Conservation (phyloP, 306 rosid species). For the Mimosa pudica region DNA sequence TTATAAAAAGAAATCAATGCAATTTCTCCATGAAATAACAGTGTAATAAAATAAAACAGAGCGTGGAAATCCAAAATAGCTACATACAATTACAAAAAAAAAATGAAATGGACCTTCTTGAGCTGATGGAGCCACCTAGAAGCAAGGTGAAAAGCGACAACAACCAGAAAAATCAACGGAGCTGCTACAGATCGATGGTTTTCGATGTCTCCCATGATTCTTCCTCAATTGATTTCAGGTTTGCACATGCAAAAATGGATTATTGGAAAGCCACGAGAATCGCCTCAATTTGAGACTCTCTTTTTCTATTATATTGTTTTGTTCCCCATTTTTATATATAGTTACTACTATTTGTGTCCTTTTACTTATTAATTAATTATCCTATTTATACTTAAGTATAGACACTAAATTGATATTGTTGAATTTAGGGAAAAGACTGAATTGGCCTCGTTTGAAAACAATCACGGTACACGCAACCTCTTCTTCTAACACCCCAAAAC, state of each 20-base stretch:
- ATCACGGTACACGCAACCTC: too few relatives aligned
- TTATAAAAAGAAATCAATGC: neutral
- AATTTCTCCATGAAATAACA: slow-evolving; percentile 1
- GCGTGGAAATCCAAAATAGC: neutral
- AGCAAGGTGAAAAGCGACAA: slow-evolving; percentile 60
- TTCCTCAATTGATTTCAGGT: neutral
- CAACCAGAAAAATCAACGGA: slow-evolving; percentile 56
- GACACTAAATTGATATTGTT: too few relatives aligned
- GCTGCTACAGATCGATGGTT: slow-evolving; percentile 61
- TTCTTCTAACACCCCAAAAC: too few relatives aligned
- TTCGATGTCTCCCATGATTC: slow-evolving; percentile 40
- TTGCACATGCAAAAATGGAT: neutral
- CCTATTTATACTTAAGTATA: too few relatives aligned
- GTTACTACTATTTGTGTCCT: neutral
- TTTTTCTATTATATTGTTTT: too few relatives aligned
- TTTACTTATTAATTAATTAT: neutral
- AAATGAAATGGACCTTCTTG: slow-evolving; percentile 51
- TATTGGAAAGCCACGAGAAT: neutral
- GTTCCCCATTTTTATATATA: too few relatives aligned
- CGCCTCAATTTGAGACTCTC: neutral
- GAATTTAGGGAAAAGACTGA: too few relatives aligned
- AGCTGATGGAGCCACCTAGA: slow-evolving; percentile 54
- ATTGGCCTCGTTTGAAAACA: too few relatives aligned
- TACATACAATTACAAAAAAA: neutral
- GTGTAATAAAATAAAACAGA: slow-evolving; percentile 7